phyloP scores from a whole-genome alignment of 202 grass and related monocot species.

The Cymbopogon flexuosus region DNA sequence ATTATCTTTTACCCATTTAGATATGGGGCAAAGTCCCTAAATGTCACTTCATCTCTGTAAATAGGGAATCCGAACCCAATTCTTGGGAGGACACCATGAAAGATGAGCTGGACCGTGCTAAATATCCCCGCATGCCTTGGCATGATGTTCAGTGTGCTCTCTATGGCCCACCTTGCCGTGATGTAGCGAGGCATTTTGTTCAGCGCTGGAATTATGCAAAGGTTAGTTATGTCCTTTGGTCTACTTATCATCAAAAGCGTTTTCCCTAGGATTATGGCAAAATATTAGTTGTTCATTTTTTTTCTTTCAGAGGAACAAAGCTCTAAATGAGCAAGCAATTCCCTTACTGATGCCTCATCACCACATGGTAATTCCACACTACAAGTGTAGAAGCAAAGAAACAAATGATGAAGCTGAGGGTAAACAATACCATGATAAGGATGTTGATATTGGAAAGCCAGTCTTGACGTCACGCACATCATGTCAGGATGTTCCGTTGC shows the following conservation, averaged over 20 bases:
- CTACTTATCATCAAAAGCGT: conserved; percentile 1
- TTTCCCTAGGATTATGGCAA: conserved; percentile 21
- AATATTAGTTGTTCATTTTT: conserved; percentile 15
- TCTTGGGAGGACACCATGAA: conserved; percentile 98
- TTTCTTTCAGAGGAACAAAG: conserved; percentile 83
- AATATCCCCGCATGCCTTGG: conserved; percentile 99
- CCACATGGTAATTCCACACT: conserved; percentile 90
- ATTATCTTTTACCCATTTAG: conserved; percentile 5
- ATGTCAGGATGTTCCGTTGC: conserved; percentile 78
- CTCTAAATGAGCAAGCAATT: conserved; percentile 93
- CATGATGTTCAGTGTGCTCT: conserved; percentile 97
- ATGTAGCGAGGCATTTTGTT: conserved; percentile 98
- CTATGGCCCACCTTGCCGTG: conserved; percentile 77
- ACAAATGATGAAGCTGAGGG: conserved; percentile 44
- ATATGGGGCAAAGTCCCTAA: conserved; percentile 12
- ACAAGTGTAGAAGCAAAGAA: conserved; percentile 74
- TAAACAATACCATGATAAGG: conserved; percentile 41
- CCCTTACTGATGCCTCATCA: conserved; percentile 95
- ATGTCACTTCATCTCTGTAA: conserved; percentile 17
- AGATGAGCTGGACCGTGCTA: conserved; percentile 88
- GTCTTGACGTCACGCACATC: conserved; percentile 49
- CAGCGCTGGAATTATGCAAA: conserved; percentile 98
- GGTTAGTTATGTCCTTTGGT: conserved; percentile 49
- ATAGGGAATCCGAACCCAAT: conserved; percentile 97
- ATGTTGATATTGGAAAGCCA: conserved; percentile 44